Percentiles rank a stretch among this genome's conserved stretches.
Conservation (phyloP, 2,329 filamentous ascomycete species). For the Neonectria magnoliae region DNA sequence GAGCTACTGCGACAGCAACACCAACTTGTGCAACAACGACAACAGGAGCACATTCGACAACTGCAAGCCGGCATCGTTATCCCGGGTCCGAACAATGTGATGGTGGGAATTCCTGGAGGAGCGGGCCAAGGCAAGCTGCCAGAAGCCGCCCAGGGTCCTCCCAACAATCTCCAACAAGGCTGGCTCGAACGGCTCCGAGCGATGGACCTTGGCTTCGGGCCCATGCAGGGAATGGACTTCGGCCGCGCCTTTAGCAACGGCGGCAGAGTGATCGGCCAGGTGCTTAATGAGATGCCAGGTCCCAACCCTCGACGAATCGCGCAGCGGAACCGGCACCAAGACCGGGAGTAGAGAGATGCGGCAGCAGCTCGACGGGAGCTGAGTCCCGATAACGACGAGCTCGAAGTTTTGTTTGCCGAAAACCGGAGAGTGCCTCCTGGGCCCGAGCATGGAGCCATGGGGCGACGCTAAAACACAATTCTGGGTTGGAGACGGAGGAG, state of each 20-base stretch:
- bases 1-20: neutral
- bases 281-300: neutral
- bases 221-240: conserved; percentile 13
- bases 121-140: neutral
- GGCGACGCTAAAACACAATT: neutral
- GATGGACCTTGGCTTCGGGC: conserved; percentile 8
- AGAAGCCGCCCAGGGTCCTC: neutral
- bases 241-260: neutral
- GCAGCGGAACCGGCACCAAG: neutral
- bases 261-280: neutral
- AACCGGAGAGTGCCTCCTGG: neutral
- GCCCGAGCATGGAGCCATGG: neutral
- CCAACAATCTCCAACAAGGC: neutral
- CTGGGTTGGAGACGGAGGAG: neutral
- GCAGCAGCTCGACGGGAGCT: neutral
- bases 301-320: neutral
- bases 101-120: neutral
- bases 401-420: neutral
- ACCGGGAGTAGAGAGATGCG: neutral
- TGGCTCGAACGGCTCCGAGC: conserved; percentile 6
- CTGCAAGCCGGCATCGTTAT: neutral
- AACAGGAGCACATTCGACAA: neutral
- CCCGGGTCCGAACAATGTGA: neutral
- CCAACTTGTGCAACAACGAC: neutral
- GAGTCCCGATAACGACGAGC: neutral